These are phyloP conservation scores for Arbutus unedo DNA, from an alignment of 148 eudicot genomes.

Conservation along the genomic window DNA sequence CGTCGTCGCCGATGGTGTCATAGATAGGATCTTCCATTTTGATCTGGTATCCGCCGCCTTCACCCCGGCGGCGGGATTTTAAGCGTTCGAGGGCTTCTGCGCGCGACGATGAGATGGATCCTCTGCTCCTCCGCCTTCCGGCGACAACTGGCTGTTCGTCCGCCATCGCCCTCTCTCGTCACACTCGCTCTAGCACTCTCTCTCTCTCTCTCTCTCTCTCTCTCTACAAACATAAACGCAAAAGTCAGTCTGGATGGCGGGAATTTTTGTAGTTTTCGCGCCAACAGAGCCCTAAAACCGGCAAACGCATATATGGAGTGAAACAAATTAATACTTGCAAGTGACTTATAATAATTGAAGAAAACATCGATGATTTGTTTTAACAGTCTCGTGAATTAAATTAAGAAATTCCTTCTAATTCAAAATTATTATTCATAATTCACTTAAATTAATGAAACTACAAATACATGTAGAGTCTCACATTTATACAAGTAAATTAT, in stretches of 20 bases:
- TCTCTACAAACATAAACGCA: background rate
- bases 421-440: too few species aligned
- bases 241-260: background rate
- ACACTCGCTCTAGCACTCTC: slow-evolving; percentile 9
- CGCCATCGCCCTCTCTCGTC: slow-evolving; percentile 28
- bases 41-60: slow-evolving; percentile 34
- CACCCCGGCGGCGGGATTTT: slow-evolving; percentile 49
- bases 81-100: slow-evolving; percentile 69
- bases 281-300: background rate
- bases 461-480: too few species aligned
- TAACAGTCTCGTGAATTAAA: too few species aligned
- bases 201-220: background rate
- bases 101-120: slow-evolving; percentile 37
- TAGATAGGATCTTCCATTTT: slow-evolving; percentile 75
- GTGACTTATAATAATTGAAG: too few species aligned
- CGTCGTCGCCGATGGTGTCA: slow-evolving; percentile 85
- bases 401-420: too few species aligned
- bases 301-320: too few species aligned
- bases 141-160: slow-evolving; percentile 41
- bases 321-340: too few species aligned
- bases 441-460: too few species aligned
- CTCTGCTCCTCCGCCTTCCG: slow-evolving; percentile 52
- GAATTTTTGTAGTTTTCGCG: slow-evolving; percentile 12
- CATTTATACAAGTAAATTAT: too few species aligned
- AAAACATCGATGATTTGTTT: too few species aligned